These are phyloP conservation scores for Syncephalastrum contaminatum DNA, from an alignment of 371 early-diverging fungal species.

Conservation along the genomic window DNA sequence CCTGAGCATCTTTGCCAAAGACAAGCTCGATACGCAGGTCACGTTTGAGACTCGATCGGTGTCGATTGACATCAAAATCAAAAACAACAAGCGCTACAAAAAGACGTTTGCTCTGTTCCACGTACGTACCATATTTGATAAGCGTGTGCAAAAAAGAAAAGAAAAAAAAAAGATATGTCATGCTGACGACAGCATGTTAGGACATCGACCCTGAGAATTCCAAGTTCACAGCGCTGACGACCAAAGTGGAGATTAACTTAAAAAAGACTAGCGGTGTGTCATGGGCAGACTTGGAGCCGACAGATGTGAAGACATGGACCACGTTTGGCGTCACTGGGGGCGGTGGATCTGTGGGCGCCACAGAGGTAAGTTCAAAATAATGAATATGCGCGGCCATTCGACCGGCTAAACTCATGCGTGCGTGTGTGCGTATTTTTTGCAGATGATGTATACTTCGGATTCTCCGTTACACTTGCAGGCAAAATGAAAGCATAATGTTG, in stretches of 20 bases:
- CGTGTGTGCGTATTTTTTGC: neutral
- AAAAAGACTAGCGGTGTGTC: slow-evolving; percentile 83
- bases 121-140: slow-evolving; percentile 13
- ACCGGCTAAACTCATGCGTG: too few species aligned
- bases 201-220: slow-evolving; percentile 69
- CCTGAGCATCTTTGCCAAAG: slow-evolving; percentile 91
- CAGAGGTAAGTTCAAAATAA: slow-evolving; percentile 37
- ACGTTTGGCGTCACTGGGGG: slow-evolving; percentile 83
- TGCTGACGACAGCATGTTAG: slow-evolving; percentile 20
- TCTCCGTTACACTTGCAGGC: slow-evolving; percentile 18
- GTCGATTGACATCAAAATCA: slow-evolving; percentile 49
- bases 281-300: slow-evolving; percentile 85
- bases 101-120: slow-evolving; percentile 62
- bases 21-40: slow-evolving; percentile 69
- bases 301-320: slow-evolving; percentile 71
- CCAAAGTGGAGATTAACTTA: slow-evolving; percentile 86
- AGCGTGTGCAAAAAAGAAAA: neutral
- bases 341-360: slow-evolving; percentile 58
- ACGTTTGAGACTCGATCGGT: slow-evolving; percentile 47
- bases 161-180: neutral
- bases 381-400: too few species aligned
- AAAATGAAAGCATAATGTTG: slow-evolving; percentile 5
- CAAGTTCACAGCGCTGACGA: slow-evolving; percentile 71
- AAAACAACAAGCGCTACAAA: slow-evolving; percentile 62
- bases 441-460: slow-evolving; percentile 19